A percentile compares a stretch with the other conserved stretches of the same genome.
Evolutionary conservation across 2,329 filamentous ascomycete genomes (phyloP).

Genomic region (Ceratocystis smalleyi): DNA sequence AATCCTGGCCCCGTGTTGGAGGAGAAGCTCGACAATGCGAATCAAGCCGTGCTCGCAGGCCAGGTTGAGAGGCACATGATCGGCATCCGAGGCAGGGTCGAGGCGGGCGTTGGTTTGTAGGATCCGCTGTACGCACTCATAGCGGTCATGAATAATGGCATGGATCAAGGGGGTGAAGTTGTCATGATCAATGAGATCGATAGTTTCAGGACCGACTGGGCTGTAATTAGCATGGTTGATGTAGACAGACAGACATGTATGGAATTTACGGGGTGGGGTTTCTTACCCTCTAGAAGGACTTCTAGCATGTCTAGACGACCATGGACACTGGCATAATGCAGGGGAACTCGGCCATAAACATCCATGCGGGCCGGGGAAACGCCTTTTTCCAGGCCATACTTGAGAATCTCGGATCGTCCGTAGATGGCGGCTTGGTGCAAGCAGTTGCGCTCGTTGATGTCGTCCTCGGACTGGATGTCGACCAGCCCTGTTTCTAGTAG

Average conservation of each 20-base stretch:
- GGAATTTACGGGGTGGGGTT: not conserved
- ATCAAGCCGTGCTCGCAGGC: slow-evolving; percentile 87
- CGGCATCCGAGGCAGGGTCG: slow-evolving; percentile 69
- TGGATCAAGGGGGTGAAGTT: slow-evolving; percentile 95
- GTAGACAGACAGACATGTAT: not conserved
- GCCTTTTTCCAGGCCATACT: slow-evolving; percentile 55
- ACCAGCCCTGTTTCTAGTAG: slow-evolving; percentile 70
- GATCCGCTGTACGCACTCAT: slow-evolving; percentile 64
- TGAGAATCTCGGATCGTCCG: slow-evolving; percentile 63
- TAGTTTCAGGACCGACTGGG: slow-evolving; percentile 53
- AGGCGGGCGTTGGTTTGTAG: slow-evolving; percentile 67
- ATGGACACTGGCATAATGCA: slow-evolving; percentile 95
- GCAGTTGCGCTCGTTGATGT: slow-evolving; percentile 95
- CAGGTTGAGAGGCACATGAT: slow-evolving; percentile 86
- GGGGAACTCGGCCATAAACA: slow-evolving; percentile 81
- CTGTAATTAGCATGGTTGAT: not conserved
- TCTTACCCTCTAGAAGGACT: slow-evolving; percentile 48
- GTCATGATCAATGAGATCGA: slow-evolving; percentile 84
- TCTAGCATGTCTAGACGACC: slow-evolving; percentile 73
- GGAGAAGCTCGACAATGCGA: slow-evolving; percentile 67
- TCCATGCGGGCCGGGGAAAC: slow-evolving; percentile 71
- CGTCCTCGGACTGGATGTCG: slow-evolving; percentile 84
- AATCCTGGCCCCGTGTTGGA: slow-evolving; percentile 65
- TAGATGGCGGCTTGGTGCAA: slow-evolving; percentile 95
- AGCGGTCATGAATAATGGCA: slow-evolving; percentile 75